phyloP scores from a whole-genome alignment of 2,329 filamentous ascomycete genomes.

The Fusarium ambrosium region DNA sequence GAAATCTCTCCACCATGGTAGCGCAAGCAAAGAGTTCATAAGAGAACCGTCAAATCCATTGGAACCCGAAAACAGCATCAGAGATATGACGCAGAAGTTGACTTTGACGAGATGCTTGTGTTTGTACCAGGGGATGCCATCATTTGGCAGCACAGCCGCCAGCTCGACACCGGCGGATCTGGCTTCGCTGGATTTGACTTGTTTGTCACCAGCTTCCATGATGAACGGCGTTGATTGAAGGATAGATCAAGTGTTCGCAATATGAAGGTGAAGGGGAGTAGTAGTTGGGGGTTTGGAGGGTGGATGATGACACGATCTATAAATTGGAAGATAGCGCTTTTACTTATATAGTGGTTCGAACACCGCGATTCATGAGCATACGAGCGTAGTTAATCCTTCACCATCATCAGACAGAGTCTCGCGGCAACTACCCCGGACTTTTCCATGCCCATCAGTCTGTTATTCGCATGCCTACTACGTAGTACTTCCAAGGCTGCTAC shows the following conservation, averaged over 20 bases:
- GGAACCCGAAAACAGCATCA: background rate
- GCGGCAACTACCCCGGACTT: background rate
- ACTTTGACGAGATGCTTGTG: background rate
- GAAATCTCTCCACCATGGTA: background rate
- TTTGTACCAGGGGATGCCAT: background rate
- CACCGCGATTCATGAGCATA: background rate
- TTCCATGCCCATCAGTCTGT: background rate
- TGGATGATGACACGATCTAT: background rate
- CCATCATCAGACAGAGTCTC: background rate
- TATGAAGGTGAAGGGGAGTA: background rate
- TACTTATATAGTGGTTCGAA: background rate
- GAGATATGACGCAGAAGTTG: background rate
- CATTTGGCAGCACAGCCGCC: background rate
- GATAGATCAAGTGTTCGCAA: background rate
- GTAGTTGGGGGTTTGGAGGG: background rate
- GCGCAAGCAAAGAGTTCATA: background rate
- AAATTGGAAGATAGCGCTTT: background rate
- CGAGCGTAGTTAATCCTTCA: background rate
- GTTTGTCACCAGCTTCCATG: background rate
- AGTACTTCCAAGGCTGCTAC: background rate
- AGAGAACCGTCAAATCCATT: background rate
- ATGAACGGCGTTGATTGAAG: background rate
- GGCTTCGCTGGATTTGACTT: background rate
- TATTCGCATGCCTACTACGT: background rate
- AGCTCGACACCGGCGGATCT: background rate